Evolutionary conservation across 2,329 filamentous ascomycete species (phyloP), one percentile per base, ranked within the genome.

Genomic region (Monilinia vaccinii-corymbosi): DNA sequence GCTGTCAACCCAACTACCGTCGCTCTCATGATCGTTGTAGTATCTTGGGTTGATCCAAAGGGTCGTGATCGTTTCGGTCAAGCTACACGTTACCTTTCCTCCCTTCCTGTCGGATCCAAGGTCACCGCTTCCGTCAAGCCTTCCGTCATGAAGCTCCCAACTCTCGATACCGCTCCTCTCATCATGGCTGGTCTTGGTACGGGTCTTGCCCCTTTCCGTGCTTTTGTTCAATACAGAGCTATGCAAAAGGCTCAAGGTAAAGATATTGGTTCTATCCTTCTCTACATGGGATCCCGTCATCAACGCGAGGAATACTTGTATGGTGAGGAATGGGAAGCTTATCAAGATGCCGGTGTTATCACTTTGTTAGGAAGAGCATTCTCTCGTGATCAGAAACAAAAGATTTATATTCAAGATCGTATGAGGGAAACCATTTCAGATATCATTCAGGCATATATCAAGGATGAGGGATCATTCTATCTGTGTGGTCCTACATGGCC

Each of bases 131-230:
- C 89, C 38, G 91, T 99, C 73, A 99, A 99, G 79, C 91, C 94
- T 0, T 97, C 91, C 28, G 94, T 97, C 66, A 99, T 99, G 94
- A 99, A 97, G 78, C 83, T 99, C n/a, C 94, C 94, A 6, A 77
- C 82, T 63, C 87, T 86, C 73, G 87, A 92, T 68, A 94, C 90
- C 42, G 90, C 93, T 51, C 94, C 94, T 45, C 86, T 99, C 72
- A 97, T 99, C 80, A 97, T 99, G 93, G 94, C 94, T 11, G 94
- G 94, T 74, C 87, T 97, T n/a, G 94, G 94, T 65, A 99, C 94
- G 0, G 94, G 94, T 72, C 86, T 99, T 25, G 94, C 94, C 1
- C 94, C 94, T n/a, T 99, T 99, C 90, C 91, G 94, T 66, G 94
- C 94, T 62, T 99, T 99, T 72, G 88, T 97, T 50, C 94, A 99